These are phyloP conservation scores for Lachnellula willkommii DNA, from an alignment of 2,329 filamentous ascomycete genomes.

Conservation along the genomic window DNA sequence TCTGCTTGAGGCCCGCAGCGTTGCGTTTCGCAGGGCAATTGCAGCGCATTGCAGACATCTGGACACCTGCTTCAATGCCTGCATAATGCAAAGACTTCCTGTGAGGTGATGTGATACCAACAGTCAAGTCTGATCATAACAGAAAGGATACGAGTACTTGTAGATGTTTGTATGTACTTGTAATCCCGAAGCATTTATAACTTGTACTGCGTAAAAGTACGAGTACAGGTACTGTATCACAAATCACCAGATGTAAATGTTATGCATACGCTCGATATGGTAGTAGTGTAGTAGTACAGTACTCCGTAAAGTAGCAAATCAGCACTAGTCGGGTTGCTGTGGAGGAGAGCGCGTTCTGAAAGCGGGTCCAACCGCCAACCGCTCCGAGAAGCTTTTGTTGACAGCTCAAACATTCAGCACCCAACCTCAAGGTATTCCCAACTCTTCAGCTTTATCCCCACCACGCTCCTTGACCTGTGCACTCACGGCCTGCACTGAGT, in stretches of 20 bases:
- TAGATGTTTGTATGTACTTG: no score
- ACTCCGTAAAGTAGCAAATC: not conserved
- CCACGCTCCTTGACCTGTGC: constrained; percentile 28
- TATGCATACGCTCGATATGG: not conserved
- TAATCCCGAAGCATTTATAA: not conserved
- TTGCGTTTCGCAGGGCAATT: not conserved
- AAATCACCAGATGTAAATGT: not conserved
- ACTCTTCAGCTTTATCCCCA: constrained; percentile 24
- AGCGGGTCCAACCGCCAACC: constrained; percentile 6
- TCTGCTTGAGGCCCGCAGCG: not conserved
- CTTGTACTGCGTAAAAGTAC: not conserved
- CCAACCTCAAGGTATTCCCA: constrained; percentile 5
- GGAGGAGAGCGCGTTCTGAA: constrained; percentile 4
- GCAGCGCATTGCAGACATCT: not conserved
- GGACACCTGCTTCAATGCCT: constrained; percentile 25
- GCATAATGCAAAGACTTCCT: constrained; percentile 29
- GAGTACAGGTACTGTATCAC: no score
- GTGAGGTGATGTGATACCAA: not conserved
- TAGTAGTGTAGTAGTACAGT: not conserved
- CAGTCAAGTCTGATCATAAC: not conserved
- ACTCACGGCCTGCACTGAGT: constrained; percentile 17
- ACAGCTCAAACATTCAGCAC: constrained; percentile 4
- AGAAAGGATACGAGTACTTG: not conserved
- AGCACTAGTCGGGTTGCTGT: constrained; percentile 1
- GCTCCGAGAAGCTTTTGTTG: constrained; percentile 11